Evolutionary conservation across 345 rosid species (phyloP).

Genomic region (Punica granatum): DNA sequence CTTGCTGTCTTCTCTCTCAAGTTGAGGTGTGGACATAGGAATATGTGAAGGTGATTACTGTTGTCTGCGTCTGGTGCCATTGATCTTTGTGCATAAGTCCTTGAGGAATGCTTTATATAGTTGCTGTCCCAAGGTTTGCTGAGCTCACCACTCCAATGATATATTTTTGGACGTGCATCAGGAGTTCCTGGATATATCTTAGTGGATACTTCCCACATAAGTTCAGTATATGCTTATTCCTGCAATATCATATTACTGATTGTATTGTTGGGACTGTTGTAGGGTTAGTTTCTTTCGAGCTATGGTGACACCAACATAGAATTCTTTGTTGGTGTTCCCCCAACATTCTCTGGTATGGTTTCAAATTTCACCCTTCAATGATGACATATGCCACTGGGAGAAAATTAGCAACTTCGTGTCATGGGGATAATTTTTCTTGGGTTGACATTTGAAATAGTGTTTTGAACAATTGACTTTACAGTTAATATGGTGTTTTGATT

Average conservation of each 20-base stretch:
- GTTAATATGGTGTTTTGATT: too few relatives aligned
- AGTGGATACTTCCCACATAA: background rate
- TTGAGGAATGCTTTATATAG: background rate
- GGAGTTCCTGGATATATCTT: background rate
- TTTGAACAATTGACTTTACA: too few relatives aligned
- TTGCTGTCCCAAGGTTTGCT: background rate
- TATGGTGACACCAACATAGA: constrained; percentile 48
- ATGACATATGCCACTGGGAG: constrained; percentile 2
- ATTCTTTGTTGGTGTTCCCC: constrained; percentile 49
- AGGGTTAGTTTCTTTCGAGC: constrained; percentile 53
- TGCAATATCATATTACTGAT: constrained; percentile 24
- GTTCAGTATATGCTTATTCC: background rate
- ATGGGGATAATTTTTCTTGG: constrained; percentile 10
- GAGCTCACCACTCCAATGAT: background rate
- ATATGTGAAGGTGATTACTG: background rate
- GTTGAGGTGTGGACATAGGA: background rate
- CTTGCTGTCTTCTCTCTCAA: background rate
- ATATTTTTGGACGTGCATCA: background rate
- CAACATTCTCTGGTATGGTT: constrained; percentile 56
- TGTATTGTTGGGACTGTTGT: constrained; percentile 42
- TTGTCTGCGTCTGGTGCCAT: background rate
- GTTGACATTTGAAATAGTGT: background rate
- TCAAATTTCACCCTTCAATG: constrained; percentile 24
- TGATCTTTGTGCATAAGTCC: background rate
- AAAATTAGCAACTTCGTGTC: constrained; percentile 11